These are phyloP conservation scores for Plantago elongata DNA, from an alignment of 257 asterid genomes.

Conservation along the genomic window DNA sequence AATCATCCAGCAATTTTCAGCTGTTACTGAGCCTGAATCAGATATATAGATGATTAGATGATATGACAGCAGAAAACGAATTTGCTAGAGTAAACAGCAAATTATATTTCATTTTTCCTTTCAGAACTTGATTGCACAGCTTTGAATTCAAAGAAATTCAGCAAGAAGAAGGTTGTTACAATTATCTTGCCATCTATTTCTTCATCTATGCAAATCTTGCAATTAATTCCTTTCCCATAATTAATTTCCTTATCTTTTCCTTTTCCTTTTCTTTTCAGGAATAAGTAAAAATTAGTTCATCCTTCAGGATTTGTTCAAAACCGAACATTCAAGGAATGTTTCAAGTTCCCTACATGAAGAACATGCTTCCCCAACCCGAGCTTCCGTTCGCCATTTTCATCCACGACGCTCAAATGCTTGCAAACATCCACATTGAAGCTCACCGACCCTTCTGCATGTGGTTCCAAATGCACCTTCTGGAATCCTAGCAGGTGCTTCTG, in stretches of 20 bases:
- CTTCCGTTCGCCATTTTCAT: slow-evolving; percentile 47
- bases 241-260: too few relatives aligned
- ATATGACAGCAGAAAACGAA: not conserved
- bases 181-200: slow-evolving; percentile 3
- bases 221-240: not conserved
- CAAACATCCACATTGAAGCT: slow-evolving; percentile 53
- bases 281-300: not conserved
- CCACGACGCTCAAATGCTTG: slow-evolving; percentile 64
- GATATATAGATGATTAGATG: too few relatives aligned
- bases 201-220: slow-evolving; percentile 10
- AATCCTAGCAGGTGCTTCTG: slow-evolving; percentile 55
- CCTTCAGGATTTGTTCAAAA: slow-evolving; percentile 25
- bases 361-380: slow-evolving; percentile 55
- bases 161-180: slow-evolving; percentile 23
- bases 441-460: slow-evolving; percentile 37
- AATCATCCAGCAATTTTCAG: too few relatives aligned
- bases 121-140: slow-evolving; percentile 1
- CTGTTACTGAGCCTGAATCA: too few relatives aligned
- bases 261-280: not conserved
- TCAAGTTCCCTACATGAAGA: slow-evolving; percentile 56
- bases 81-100: not conserved
- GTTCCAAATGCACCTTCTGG: slow-evolving; percentile 39
- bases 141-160: slow-evolving; percentile 9
- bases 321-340: slow-evolving; percentile 46
- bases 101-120: not conserved